A percentile compares a stretch with the other conserved stretches of the same genome.
phyloP scores from a whole-genome alignment of 371 early-diverging fungal species.

The Mucor irregularis region DNA sequence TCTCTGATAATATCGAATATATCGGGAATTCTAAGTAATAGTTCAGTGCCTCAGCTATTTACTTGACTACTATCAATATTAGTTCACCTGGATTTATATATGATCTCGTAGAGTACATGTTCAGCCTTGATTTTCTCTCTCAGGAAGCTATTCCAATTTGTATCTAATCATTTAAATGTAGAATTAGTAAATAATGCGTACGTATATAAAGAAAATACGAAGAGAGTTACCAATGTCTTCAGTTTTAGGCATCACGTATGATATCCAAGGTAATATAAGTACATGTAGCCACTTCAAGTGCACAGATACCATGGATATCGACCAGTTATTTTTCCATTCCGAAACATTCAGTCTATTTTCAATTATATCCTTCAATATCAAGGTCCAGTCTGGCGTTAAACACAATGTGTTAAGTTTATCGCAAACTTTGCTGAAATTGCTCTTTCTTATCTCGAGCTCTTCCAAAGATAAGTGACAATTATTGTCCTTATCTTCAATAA shows the following conservation, averaged over 20 bases:
- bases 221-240: background rate
- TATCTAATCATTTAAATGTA: conserved; percentile 6
- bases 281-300: conserved; percentile 26
- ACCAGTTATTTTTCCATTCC: conserved; percentile 1
- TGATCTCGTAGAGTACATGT: conserved; percentile 18
- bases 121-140: conserved; percentile 21
- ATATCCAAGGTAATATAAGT: conserved; percentile 24
- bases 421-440: conserved; percentile 2
- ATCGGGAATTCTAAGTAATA: conserved; percentile 3
- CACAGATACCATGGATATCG: conserved; percentile 2
- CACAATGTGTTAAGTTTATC: conserved; percentile 3
- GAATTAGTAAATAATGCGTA: no score
- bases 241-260: conserved; percentile 9
- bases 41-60: background rate
- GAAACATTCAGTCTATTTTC: background rate
- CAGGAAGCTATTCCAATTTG: conserved; percentile 17
- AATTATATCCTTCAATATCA: conserved; percentile 2
- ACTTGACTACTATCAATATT: background rate
- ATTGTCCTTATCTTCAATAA: background rate
- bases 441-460: background rate
- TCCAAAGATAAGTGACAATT: background rate
- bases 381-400: conserved; percentile 13
- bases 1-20: conserved; percentile 44
- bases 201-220: no score
- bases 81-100: conserved; percentile 11